These are phyloP conservation scores for Tricholoma sp. DNA, from an alignment of 768 basidiomycete species.

Conservation along the genomic window DNA sequence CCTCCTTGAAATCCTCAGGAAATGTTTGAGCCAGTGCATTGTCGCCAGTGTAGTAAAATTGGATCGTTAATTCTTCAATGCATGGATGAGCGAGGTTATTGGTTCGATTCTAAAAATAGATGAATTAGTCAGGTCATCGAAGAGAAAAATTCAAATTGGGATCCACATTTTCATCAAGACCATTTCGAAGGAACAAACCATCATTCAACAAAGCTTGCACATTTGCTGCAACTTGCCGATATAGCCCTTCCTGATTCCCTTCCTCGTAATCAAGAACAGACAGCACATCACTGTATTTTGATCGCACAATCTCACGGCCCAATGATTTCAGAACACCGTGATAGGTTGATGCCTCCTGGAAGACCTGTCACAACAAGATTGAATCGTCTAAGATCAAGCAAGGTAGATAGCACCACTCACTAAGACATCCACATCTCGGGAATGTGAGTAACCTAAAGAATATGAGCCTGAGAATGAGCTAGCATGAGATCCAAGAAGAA, in stretches of 20 bases:
- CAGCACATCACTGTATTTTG: background rate
- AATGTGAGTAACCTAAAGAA: background rate
- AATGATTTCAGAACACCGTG: background rate
- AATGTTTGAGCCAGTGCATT: constrained; percentile 4
- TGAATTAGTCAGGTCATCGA: background rate
- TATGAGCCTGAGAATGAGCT: background rate
- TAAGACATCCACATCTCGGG: background rate
- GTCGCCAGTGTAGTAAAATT: constrained; percentile 5
- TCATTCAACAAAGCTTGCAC: background rate
- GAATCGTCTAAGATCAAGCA: background rate
- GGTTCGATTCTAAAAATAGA: background rate
- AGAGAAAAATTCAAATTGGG: background rate
- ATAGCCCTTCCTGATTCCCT: background rate
- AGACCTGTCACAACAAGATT: constrained; percentile 1
- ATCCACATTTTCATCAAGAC: background rate
- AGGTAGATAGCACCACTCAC: background rate
- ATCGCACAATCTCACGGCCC: background rate
- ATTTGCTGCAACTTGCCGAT: background rate
- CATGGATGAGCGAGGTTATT: constrained; percentile 7
- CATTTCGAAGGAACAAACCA: background rate
- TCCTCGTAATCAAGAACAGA: background rate
- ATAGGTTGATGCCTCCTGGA: background rate
- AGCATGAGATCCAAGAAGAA: background rate
- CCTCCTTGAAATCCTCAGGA: constrained; percentile 7
- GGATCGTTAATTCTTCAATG: constrained; percentile 2